Evolutionary conservation across 2,329 filamentous ascomycete genomes (phyloP).

Genomic region (Lecanosticta acicola): DNA sequence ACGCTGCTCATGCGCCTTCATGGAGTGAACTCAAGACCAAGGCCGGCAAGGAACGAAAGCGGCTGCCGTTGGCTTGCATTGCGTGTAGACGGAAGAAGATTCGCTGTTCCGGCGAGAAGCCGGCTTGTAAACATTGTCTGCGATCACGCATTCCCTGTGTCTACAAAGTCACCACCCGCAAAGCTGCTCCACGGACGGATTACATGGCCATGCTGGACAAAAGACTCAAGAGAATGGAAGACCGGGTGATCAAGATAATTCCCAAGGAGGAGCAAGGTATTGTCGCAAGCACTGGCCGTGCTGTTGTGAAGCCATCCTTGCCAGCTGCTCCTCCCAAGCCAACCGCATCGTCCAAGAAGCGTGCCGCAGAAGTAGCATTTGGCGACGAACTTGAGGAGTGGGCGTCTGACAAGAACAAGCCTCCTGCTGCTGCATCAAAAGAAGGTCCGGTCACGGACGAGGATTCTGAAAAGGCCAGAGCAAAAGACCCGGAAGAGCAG

Average conservation of each 20-base stretch:
- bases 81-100: conserved; percentile 97
- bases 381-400: conserved; percentile 74
- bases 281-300: conserved; percentile 64
- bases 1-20: conserved; percentile 30
- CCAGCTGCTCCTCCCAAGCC: conserved; percentile 53
- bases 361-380: conserved; percentile 82
- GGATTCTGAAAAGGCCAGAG: conserved; percentile 10
- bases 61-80: conserved; percentile 88
- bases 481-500: conserved; percentile 61
- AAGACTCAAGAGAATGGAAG: conserved; percentile 92
- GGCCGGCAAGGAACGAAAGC: conserved; percentile 91
- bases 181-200: conserved; percentile 88
- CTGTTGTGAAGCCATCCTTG: conserved; percentile 74
- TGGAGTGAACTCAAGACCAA: conserved; percentile 53
- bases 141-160: conserved; percentile 91
- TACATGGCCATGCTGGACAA: conserved; percentile 99
- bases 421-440: conserved; percentile 41
- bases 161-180: conserved; percentile 93
- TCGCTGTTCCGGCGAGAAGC: conserved; percentile 93
- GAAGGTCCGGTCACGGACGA: conserved; percentile 18
- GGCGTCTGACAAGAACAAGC: conserved; percentile 46
- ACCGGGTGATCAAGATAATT: conserved; percentile 91
- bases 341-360: conserved; percentile 61
- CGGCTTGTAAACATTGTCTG: conserved; percentile 92
- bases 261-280: conserved; percentile 76